Evolutionary conservation across 768 basidiomycete species (phyloP).

Genomic region (Mycena venus): DNA sequence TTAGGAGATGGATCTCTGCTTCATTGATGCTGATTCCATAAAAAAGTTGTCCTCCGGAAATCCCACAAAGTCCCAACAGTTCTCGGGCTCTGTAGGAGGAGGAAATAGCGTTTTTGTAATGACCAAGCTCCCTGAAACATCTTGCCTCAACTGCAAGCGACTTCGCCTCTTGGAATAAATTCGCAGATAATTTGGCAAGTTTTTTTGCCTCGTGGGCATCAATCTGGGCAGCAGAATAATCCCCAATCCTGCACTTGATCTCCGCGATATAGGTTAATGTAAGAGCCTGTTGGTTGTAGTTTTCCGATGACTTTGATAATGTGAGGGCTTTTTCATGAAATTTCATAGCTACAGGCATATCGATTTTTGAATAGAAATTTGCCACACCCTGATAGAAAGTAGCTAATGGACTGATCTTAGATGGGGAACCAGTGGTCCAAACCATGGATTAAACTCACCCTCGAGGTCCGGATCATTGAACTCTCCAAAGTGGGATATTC

Average conservation of each 20-base stretch:
- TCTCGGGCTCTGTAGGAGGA: not conserved
- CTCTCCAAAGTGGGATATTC: not conserved
- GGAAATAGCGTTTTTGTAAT: too few relatives aligned
- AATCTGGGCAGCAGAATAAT: not conserved
- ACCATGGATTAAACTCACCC: not conserved
- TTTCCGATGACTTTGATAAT: not conserved
- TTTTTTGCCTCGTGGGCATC: not conserved
- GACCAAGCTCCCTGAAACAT: too few relatives aligned
- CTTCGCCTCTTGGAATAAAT: not conserved
- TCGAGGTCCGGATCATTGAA: constrained; percentile 1
- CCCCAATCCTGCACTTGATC: not conserved
- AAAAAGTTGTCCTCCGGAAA: not conserved
- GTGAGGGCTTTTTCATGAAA: not conserved
- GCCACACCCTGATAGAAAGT: not conserved
- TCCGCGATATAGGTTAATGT: not conserved
- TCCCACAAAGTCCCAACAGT: not conserved
- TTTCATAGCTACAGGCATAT: not conserved
- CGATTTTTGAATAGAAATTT: not conserved
- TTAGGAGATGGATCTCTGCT: not conserved
- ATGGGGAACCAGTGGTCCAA: not conserved
- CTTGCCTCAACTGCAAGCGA: too few relatives aligned
- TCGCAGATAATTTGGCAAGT: not conserved
- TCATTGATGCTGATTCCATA: not conserved
- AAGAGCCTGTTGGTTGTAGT: not conserved
- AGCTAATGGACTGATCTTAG: not conserved